phyloP scores from a whole-genome alignment of 257 asterid genomes.

The Ophiorrhiza pumila region DNA sequence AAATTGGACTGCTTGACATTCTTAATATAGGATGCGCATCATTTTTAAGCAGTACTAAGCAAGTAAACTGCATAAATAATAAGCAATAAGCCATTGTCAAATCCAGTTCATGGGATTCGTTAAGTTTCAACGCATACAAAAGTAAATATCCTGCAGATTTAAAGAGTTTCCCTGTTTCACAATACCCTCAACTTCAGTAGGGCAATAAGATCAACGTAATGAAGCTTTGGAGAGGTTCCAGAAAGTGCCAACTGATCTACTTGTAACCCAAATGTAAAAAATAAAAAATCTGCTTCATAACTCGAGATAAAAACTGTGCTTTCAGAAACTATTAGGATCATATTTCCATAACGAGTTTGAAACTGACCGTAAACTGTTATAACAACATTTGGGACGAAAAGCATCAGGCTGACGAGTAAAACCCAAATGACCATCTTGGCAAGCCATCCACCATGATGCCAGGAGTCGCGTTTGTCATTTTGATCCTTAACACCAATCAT shows the following conservation, averaged over 20 bases:
- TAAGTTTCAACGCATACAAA: background rate
- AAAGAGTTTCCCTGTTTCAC: background rate
- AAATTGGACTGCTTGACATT: background rate
- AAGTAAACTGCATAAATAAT: background rate
- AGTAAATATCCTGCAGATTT: background rate
- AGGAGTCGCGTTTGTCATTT: conserved; percentile 85
- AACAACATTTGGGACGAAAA: conserved; percentile 74
- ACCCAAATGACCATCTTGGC: conserved; percentile 77
- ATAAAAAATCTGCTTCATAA: background rate
- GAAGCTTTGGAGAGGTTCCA: background rate
- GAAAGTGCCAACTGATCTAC: background rate
- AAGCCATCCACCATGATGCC: conserved; percentile 93
- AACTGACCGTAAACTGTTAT: conserved; percentile 61
- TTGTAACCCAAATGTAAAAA: background rate
- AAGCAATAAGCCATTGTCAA: background rate
- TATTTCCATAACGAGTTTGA: background rate
- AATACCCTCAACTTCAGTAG: background rate
- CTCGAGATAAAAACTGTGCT: background rate
- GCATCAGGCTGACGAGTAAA: conserved; percentile 76
- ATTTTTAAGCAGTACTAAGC: background rate
- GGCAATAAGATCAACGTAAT: background rate
- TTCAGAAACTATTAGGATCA: background rate
- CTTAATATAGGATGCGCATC: background rate
- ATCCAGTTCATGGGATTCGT: background rate
- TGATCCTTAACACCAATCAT: conserved; percentile 95